Conservation (phyloP, 2,329 filamentous ascomycete genomes). For the Aspergillus brasiliensis region DNA sequence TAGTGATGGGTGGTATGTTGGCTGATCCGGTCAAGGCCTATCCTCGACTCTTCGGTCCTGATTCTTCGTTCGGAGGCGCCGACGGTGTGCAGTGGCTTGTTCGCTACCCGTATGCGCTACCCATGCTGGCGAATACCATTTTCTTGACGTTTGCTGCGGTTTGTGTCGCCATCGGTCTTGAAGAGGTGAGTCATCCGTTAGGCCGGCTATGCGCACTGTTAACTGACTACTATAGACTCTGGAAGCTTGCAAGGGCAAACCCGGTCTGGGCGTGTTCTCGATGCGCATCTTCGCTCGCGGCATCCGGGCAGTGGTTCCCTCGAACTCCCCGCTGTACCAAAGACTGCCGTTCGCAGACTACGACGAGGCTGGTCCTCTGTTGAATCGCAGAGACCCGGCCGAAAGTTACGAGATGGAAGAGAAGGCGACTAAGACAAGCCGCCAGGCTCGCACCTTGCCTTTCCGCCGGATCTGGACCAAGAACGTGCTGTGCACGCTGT, state of each 20-base stretch:
- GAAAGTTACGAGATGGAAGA: slow-evolving; percentile 43
- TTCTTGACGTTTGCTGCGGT: slow-evolving; percentile 59
- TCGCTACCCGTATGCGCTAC: slow-evolving; percentile 67
- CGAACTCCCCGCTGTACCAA: slow-evolving; percentile 36
- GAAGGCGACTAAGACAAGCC: slow-evolving; percentile 33
- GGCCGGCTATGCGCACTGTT: background rate
- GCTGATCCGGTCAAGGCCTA: slow-evolving; percentile 67
- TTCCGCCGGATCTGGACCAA: slow-evolving; percentile 57
- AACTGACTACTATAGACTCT: slow-evolving; percentile 46
- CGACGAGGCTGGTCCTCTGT: slow-evolving; percentile 38
- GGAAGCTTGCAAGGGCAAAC: slow-evolving; percentile 48
- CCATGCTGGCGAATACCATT: slow-evolving; percentile 65
- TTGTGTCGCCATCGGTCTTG: slow-evolving; percentile 63
- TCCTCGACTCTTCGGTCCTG: slow-evolving; percentile 63
- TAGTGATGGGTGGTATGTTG: slow-evolving; percentile 65
- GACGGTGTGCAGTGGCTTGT: slow-evolving; percentile 63
- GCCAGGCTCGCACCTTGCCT: slow-evolving; percentile 47
- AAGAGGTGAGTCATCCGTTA: slow-evolving; percentile 52
- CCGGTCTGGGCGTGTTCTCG: slow-evolving; percentile 46
- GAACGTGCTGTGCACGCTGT: slow-evolving; percentile 58
- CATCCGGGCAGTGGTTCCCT: slow-evolving; percentile 28
- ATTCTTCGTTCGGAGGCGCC: slow-evolving; percentile 58
- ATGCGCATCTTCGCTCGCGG: slow-evolving; percentile 32
- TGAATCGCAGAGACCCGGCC: slow-evolving; percentile 34
- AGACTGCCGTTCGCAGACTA: slow-evolving; percentile 38